These are phyloP conservation scores for Pyrenopolyporus hunteri DNA, from an alignment of 495 filamentous ascomycete species.

Conservation along the genomic window DNA sequence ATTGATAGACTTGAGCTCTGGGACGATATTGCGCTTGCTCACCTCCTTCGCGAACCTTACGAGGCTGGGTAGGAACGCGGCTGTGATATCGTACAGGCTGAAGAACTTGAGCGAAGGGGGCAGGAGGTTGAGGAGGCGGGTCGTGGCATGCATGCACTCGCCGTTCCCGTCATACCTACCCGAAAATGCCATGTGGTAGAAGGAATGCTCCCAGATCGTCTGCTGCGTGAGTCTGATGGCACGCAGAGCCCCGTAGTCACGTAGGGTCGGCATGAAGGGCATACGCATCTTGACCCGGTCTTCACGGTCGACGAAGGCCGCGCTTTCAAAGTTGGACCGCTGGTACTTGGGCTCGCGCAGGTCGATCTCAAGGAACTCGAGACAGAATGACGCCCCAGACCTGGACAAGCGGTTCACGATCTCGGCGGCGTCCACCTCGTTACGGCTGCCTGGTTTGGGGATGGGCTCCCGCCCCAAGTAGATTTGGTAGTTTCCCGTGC, in stretches of 20 bases:
- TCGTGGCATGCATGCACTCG: neutral
- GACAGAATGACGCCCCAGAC: fast-evolving
- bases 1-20: neutral
- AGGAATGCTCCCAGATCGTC: neutral
- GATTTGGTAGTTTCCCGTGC: neutral
- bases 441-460: too few relatives aligned
- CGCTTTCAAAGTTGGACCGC: too few relatives aligned
- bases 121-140: neutral
- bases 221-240: conserved; percentile 9
- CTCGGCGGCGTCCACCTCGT: neutral
- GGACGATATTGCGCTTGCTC: neutral
- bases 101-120: neutral
- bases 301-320: too few relatives aligned
- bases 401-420: neutral
- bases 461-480: neutral
- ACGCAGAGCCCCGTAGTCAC: neutral
- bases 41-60: neutral
- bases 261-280: too few relatives aligned
- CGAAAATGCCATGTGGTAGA: too few relatives aligned
- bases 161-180: neutral
- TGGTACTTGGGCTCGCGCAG: neutral
- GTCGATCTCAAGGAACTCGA: conserved; percentile 4
- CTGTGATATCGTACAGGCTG: conserved; percentile 8
- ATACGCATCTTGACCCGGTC: too few relatives aligned
- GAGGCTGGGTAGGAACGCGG: conserved; percentile 1